Percentiles rank a stretch among this genome's conserved stretches.
Conservation (phyloP, 2,329 filamentous ascomycete species). For the Rhexocercosporidium sp. region DNA sequence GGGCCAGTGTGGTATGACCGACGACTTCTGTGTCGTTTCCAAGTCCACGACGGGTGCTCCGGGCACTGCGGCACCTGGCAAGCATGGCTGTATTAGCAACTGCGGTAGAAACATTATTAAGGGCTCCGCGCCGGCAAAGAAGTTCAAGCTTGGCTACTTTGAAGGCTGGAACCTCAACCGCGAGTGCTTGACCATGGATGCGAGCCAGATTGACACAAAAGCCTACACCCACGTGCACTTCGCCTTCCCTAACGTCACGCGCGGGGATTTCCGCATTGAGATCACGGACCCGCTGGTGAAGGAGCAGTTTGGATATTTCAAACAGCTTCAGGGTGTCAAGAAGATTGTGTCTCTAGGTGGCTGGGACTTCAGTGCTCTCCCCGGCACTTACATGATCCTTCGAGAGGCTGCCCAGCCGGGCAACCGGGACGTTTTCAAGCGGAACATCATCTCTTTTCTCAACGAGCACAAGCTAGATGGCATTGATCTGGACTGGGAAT, state of each 20-base stretch:
- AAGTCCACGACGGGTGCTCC: conserved; percentile 40
- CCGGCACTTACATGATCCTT: conserved; percentile 46
- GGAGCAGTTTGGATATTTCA: conserved; percentile 44
- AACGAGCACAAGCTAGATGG: conserved; percentile 43
- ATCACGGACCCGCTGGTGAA: conserved; percentile 35
- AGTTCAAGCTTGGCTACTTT: conserved; percentile 44
- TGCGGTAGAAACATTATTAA: conserved; percentile 47
- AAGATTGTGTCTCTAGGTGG: conserved; percentile 51
- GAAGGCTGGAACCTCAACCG: conserved; percentile 41
- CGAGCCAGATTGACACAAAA: conserved; percentile 30
- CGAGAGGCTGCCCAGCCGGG: conserved; percentile 42
- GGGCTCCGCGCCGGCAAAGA: conserved; percentile 25
- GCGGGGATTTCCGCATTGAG: conserved; percentile 36
- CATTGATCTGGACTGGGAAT: conserved; percentile 45
- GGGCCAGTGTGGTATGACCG: conserved; percentile 47
- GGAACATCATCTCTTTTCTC: conserved; percentile 44
- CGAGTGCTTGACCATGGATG: conserved; percentile 39
- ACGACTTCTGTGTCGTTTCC: conserved; percentile 44
- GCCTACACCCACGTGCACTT: conserved; percentile 44
- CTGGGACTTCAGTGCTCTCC: conserved; percentile 49
- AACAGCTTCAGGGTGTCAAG: conserved; percentile 41
- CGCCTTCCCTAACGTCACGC: conserved; percentile 44
- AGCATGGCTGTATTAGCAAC: conserved; percentile 48
- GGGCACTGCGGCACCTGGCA: conserved; percentile 42
- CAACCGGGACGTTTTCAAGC: conserved; percentile 44